Conservation (phyloP, 2,329 filamentous ascomycete species). For the Diaporthe aspalathi region DNA sequence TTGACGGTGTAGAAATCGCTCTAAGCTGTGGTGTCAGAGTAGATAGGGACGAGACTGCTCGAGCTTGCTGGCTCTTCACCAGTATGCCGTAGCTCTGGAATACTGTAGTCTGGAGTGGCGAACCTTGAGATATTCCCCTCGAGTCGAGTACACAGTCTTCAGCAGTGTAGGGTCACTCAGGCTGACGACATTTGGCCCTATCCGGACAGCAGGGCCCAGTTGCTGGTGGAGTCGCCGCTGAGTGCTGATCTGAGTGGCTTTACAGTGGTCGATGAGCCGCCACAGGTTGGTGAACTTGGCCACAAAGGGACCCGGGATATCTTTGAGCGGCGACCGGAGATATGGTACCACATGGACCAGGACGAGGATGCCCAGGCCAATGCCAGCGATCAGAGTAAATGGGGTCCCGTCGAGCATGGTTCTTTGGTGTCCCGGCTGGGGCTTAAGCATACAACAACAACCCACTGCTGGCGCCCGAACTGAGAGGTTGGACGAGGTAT, state of each 20-base stretch:
- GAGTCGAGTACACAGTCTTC: conserved; percentile 34
- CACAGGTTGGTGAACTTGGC: conserved; percentile 30
- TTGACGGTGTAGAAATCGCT: conserved; percentile 33
- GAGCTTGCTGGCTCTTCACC: too few species aligned
- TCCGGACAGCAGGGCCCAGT: conserved; percentile 26
- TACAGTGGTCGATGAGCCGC: conserved; percentile 30
- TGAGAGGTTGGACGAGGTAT: neutral
- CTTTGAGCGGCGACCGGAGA: conserved; percentile 12
- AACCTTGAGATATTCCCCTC: conserved; percentile 19
- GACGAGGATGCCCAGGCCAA: conserved; percentile 17
- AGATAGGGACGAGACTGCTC: too few species aligned
- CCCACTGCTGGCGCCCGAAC: neutral
- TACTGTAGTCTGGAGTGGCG: neutral
- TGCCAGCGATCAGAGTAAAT: neutral
- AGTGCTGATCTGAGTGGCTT: conserved; percentile 25
- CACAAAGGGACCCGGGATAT: conserved; percentile 27
- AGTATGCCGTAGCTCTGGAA: too few species aligned
- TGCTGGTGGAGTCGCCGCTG: neutral
- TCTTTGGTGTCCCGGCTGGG: neutral
- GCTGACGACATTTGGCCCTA: conserved; percentile 32
- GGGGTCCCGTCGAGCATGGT: neutral
- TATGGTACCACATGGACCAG: conserved; percentile 7
- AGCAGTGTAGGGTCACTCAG: conserved; percentile 31
- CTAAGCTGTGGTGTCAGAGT: neutral
- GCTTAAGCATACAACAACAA: too few species aligned